Base-by-base conservation (phyloP, 345 rosid genomes). In the Gossypium arboreum region DNA sequence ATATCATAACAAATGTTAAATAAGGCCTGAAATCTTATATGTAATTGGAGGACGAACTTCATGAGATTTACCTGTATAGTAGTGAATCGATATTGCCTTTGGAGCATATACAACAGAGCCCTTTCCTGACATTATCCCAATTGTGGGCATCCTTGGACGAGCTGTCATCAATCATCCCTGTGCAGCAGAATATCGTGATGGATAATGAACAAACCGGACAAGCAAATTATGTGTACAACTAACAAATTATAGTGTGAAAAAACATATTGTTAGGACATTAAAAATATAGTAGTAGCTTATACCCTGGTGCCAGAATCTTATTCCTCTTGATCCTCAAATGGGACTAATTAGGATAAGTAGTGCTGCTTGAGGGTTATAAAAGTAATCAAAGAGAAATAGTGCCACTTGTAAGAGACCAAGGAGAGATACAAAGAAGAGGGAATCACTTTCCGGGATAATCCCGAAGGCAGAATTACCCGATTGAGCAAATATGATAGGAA, bases 71-170 rank as follows among this genome's bases (percentile, higher is more conserved):
- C 98, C 97, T 90, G 91, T 92, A 94, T 79, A 94, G 73, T 78
- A 94, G 79, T 47, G 97, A 88, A 79, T 94, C 95, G 12, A 94
- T 92, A 72, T 76, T 89, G 83, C 86, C 81, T 75, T 77, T 85
- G 34, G 86, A 83, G 78, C 98, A 94, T 47, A 88, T 73, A 78
- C 97, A 92, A 77, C 98, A 94, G 56, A 87, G 78, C 20, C 98
- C 97, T 84, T 86, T 94, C 78, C 94, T 87, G 72, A 90, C 91
- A 68, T 83, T 84, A 75, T 91, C 92, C 97, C 95, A 91, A 74
- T 84, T 90, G 43, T 90, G 74, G 62, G 81, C 89, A 52, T 88
- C 88, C 56, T 80, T 88, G 11, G 48, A 72, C 27, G 66, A 47
- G 78, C 72, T 58, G 17, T 83, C 71, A 43, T 78, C 85, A 15